A percentile compares a stretch with the other conserved stretches of the same genome.
phyloP scores from a whole-genome alignment of 2,329 filamentous ascomycete species.

The Exophiala spinifera region DNA sequence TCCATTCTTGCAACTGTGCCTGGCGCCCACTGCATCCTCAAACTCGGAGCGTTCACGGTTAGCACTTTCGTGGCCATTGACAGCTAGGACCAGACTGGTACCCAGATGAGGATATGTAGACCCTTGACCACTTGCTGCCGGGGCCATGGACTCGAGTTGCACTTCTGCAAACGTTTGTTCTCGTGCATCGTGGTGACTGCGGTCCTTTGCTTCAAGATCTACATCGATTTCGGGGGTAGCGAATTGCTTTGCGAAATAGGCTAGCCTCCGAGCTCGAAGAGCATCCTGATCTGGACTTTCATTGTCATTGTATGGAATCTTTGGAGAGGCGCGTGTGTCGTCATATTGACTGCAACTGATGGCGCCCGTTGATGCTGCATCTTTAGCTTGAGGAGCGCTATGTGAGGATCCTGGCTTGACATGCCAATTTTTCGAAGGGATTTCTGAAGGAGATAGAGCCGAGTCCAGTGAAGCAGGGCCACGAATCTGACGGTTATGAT shows the following conservation, averaged over 20 bases:
- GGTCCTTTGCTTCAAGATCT: too few species aligned
- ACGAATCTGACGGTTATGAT: too few species aligned
- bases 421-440: neutral
- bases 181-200: neutral
- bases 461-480: too few species aligned
- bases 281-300: conserved; percentile 11
- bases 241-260: conserved; percentile 21
- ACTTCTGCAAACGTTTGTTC: neutral
- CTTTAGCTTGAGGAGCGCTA: neutral
- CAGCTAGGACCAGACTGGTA: too few species aligned
- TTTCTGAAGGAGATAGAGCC: too few species aligned
- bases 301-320: neutral
- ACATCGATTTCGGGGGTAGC: conserved; percentile 1
- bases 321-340: neutral
- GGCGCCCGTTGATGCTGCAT: neutral
- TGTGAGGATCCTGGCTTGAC: neutral
- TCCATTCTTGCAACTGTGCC: too few species aligned
- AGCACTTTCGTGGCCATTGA: too few species aligned
- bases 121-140: too few species aligned
- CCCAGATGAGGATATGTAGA: too few species aligned
- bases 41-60: too few species aligned
- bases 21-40: too few species aligned
- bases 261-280: conserved; percentile 21
- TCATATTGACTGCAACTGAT: conserved; percentile 4
- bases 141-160: neutral